These are phyloP conservation scores for Erythrophleum ivorense DNA, from an alignment of 331 rosid genomes.

Conservation along the genomic window DNA sequence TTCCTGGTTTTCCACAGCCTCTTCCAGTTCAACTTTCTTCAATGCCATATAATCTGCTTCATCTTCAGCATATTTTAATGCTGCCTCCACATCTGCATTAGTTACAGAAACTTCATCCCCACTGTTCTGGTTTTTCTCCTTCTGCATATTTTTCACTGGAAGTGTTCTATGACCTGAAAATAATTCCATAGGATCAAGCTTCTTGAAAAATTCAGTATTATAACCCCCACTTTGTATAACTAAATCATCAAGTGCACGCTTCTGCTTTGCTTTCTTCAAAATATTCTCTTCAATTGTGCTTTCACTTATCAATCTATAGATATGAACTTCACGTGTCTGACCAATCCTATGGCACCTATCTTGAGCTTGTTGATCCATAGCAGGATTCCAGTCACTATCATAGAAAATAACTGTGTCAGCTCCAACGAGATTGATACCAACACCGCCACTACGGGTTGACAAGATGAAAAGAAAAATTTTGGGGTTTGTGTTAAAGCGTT, in stretches of 20 bases:
- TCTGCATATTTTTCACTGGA: constrained; percentile 60
- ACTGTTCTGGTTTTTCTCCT: constrained; percentile 65
- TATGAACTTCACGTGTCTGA: constrained; percentile 98
- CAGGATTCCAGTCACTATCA: constrained; percentile 99
- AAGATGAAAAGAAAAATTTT: constrained; percentile 90
- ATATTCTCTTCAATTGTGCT: constrained; percentile 98
- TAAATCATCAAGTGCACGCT: constrained; percentile 96
- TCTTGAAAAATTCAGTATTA: constrained; percentile 95
- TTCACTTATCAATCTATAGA: constrained; percentile 92
- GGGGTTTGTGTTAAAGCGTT: constrained; percentile 94
- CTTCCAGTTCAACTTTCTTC: constrained; percentile 94
- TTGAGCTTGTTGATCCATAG: constrained; percentile 99
- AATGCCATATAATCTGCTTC: constrained; percentile 98
- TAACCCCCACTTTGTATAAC: constrained; percentile 98
- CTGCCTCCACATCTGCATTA: constrained; percentile 92
- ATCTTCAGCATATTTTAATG: constrained; percentile 89
- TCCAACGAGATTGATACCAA: constrained; percentile 97
- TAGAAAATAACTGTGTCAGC: constrained; percentile 98
- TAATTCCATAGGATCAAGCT: constrained; percentile 97
- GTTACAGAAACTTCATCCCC: constrained; percentile 70
- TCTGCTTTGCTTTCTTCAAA: constrained; percentile 97
- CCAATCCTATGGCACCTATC: constrained; percentile 99
- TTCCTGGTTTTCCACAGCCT: constrained; percentile 98
- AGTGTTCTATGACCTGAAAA: constrained; percentile 87
- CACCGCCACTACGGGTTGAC: constrained; percentile 99